phyloP scores from a whole-genome alignment of 495 filamentous ascomycete genomes.

The Trichoderma reesei region DNA sequence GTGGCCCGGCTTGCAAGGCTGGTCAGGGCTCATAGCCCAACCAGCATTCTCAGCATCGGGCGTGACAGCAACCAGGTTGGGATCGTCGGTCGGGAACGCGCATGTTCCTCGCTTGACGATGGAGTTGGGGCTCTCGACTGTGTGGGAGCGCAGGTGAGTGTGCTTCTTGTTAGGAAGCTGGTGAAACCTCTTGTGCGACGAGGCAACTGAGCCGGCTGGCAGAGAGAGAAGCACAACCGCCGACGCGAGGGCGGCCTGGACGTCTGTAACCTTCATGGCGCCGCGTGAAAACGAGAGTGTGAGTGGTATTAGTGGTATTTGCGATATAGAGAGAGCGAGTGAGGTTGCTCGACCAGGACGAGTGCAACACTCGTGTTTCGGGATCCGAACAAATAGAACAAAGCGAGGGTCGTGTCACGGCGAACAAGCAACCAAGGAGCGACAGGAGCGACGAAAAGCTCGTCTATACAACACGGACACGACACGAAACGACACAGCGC shows the following conservation, averaged over 20 bases:
- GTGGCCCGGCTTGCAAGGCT: slow-evolving; percentile 55
- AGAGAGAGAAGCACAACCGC: neutral
- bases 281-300: neutral
- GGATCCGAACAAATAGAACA: neutral
- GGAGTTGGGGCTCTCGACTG: neutral
- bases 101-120: slow-evolving; percentile 30
- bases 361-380: neutral
- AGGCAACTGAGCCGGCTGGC: neutral
- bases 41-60: slow-evolving; percentile 58
- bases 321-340: neutral
- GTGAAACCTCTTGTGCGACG: slow-evolving; percentile 2
- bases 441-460: slow-evolving; percentile 1
- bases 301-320: neutral
- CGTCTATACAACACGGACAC: slow-evolving; percentile 3
- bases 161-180: slow-evolving; percentile 7
- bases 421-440: neutral
- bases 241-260: slow-evolving; percentile 2
- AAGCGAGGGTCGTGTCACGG: neutral
- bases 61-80: slow-evolving; percentile 58
- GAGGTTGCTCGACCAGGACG: neutral
- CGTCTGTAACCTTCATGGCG: slow-evolving; percentile 8
- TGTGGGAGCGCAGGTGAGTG: neutral
- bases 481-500: neutral
- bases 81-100: slow-evolving; percentile 50
- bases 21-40: slow-evolving; percentile 76